Conservation (phyloP, 83 land plant genomes). For the Thuja plicata region DNA sequence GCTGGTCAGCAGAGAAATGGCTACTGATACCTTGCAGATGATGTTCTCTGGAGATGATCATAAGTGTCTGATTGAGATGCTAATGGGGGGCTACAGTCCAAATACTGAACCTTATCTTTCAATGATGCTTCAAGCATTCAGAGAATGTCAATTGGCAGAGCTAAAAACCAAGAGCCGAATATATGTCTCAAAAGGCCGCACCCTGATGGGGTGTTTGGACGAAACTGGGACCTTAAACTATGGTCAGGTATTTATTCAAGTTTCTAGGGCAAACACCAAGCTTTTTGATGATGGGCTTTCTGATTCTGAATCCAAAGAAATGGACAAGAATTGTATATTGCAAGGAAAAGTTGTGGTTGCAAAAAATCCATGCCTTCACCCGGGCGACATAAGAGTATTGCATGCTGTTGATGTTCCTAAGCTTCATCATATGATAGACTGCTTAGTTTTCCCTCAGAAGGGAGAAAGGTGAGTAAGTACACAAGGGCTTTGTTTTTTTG, state of each 20-base stretch:
- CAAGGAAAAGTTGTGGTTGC: constrained; percentile 67
- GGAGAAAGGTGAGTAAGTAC: constrained; percentile 51
- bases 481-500: neutral
- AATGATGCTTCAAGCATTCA: constrained; percentile 62
- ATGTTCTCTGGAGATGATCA: constrained; percentile 34
- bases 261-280: constrained; percentile 50
- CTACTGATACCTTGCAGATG: constrained; percentile 48
- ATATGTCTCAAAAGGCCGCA: constrained; percentile 76
- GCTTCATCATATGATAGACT: constrained; percentile 58
- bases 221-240: constrained; percentile 70
- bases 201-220: constrained; percentile 87
- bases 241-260: constrained; percentile 76
- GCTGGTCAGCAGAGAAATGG: constrained; percentile 50
- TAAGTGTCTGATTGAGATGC: constrained; percentile 50
- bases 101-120: constrained; percentile 68
- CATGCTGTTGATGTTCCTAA: constrained; percentile 47
- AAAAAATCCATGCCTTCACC: constrained; percentile 82
- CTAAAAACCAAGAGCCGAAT: constrained; percentile 62
- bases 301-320: constrained; percentile 23
- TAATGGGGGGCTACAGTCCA: constrained; percentile 73
- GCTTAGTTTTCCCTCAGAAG: constrained; percentile 73
- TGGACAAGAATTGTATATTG: constrained; percentile 40
- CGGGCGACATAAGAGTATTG: constrained; percentile 74
- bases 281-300: constrained; percentile 30
- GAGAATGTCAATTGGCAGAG: constrained; percentile 56